These are phyloP conservation scores for Pichia sp. DNA, from an alignment of 1,139 yeast species.

Conservation along the genomic window DNA sequence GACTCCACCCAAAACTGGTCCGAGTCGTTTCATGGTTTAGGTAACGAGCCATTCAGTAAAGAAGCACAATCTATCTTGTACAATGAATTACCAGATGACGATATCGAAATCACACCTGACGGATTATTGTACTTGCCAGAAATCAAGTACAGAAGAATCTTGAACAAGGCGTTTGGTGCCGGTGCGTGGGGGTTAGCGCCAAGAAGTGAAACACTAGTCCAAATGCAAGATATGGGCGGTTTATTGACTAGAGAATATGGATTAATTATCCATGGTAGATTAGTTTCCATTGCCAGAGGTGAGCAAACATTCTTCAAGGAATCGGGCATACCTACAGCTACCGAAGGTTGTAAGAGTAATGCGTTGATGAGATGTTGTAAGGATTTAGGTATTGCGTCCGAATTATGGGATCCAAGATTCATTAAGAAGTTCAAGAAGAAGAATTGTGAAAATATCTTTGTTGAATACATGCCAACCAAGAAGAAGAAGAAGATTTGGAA, in stretches of 20 bases:
- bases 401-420: conserved; percentile 94
- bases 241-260: conserved; percentile 85
- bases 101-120: conserved; percentile 94
- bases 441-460: conserved; percentile 80
- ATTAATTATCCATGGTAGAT: conserved; percentile 78
- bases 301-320: conserved; percentile 92
- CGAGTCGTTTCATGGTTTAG: conserved; percentile 79
- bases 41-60: conserved; percentile 66
- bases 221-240: conserved; percentile 45
- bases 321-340: conserved; percentile 89
- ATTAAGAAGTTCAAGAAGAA: conserved; percentile 76
- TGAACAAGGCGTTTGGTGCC: conserved; percentile 93
- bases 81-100: conserved; percentile 60
- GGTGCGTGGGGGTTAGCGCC: conserved; percentile 99
- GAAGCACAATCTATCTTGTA: conserved; percentile 59
- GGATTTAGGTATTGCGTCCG: conserved; percentile 95
- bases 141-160: conserved; percentile 85
- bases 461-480: conserved; percentile 78
- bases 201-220: conserved; percentile 75
- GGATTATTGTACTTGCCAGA: conserved; percentile 91
- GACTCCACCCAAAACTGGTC: conserved; percentile 57
- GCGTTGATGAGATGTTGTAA: conserved; percentile 98
- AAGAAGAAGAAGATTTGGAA: conserved; percentile 92
- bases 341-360: conserved; percentile 96
- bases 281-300: conserved; percentile 92